Percentiles rank a stretch among this genome's conserved stretches.
These are phyloP conservation scores for Lachnellula occidentalis DNA, from an alignment of 2,329 filamentous ascomycete genomes.

Conservation along the genomic window DNA sequence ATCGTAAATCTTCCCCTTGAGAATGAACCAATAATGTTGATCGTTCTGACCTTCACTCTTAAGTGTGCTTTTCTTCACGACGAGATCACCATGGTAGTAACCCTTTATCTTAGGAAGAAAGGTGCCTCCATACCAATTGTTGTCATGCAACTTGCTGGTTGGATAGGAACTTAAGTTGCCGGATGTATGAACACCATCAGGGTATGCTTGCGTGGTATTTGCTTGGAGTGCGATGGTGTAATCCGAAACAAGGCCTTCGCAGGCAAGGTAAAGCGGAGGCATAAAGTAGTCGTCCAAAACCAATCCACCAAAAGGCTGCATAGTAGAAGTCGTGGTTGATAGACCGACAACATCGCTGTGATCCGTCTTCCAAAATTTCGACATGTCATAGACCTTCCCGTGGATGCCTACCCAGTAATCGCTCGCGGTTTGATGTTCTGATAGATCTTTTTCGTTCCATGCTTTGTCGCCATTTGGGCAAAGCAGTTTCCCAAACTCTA, in stretches of 20 bases:
- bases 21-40: constrained; percentile 72
- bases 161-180: constrained; percentile 53
- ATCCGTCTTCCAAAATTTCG: constrained; percentile 77
- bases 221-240: constrained; percentile 50
- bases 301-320: constrained; percentile 73
- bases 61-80: constrained; percentile 59
- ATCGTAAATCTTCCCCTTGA: constrained; percentile 76
- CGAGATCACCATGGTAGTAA: constrained; percentile 82
- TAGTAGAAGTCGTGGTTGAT: constrained; percentile 54
- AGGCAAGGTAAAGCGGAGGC: constrained; percentile 69
- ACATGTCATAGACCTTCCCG: constrained; percentile 87
- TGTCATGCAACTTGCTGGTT: constrained; percentile 51
- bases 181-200: constrained; percentile 61
- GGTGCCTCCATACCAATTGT: constrained; percentile 69
- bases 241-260: constrained; percentile 63
- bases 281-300: constrained; percentile 83
- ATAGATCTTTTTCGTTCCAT: constrained; percentile 69
- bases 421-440: constrained; percentile 60
- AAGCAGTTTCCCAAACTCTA: constrained; percentile 75
- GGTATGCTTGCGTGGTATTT: constrained; percentile 56
- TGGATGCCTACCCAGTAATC: constrained; percentile 86
- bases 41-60: constrained; percentile 59
- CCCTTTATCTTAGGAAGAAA: constrained; percentile 79
- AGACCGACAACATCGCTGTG: constrained; percentile 67
- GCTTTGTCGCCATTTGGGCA: constrained; percentile 91